These are phyloP conservation scores for Trebouxia sp. DNA, from an alignment of 139 green algal species.

Conservation along the genomic window DNA sequence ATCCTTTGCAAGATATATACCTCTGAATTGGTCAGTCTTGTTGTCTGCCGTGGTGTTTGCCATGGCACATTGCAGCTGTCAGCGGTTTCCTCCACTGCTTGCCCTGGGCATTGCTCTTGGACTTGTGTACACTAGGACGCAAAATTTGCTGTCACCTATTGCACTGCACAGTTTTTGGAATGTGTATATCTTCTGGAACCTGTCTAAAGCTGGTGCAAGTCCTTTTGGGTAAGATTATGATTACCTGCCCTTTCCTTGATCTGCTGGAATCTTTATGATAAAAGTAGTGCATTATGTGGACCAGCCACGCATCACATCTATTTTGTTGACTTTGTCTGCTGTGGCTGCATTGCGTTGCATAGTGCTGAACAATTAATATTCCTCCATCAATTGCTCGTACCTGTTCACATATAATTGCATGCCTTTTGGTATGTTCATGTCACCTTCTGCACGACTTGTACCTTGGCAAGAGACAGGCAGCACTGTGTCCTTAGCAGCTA, in stretches of 20 bases:
- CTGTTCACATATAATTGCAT: too few species aligned
- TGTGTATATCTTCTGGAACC: conserved; percentile 56
- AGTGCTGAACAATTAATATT: background rate
- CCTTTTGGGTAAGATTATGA: too few species aligned
- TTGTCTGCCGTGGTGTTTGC: conserved; percentile 77
- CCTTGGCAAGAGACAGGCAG: too few species aligned
- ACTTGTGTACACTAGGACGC: conserved; percentile 66
- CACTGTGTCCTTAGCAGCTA: too few species aligned
- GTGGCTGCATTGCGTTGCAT: background rate
- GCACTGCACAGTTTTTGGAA: conserved; percentile 86
- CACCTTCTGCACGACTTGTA: too few species aligned
- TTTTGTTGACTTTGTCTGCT: background rate
- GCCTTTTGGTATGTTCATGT: too few species aligned
- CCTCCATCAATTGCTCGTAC: too few species aligned
- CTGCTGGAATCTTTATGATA: background rate
- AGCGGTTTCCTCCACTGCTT: conserved; percentile 85
- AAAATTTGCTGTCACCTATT: conserved; percentile 79
- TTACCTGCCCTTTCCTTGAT: too few species aligned
- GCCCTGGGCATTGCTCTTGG: conserved; percentile 88
- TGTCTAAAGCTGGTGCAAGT: background rate
- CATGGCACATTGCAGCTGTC: conserved; percentile 80
- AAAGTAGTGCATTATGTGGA: background rate
- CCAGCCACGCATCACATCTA: background rate
- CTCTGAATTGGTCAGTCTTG: conserved; percentile 46
- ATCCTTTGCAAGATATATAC: conserved; percentile 77